phyloP scores from a whole-genome alignment of 768 basidiomycete genomes.

The Suillus lakei region DNA sequence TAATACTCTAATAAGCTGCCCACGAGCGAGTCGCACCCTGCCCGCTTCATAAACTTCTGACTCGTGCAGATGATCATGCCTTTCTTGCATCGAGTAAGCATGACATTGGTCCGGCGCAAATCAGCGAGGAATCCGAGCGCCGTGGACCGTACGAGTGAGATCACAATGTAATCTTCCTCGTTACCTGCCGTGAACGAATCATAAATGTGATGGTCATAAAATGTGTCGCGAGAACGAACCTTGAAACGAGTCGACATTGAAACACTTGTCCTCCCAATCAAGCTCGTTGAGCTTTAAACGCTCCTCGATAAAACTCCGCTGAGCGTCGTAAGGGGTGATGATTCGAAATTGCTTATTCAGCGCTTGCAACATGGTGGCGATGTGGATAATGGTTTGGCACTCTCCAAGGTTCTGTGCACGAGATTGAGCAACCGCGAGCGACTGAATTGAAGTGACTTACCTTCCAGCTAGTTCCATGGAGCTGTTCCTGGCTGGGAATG shows the following conservation, averaged over 20 bases:
- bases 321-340: slow-evolving; percentile 84
- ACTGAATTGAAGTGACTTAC: slow-evolving; percentile 26
- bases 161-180: slow-evolving; percentile 78
- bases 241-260: slow-evolving; percentile 84
- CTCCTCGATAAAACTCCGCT: slow-evolving; percentile 63
- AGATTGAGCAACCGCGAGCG: background rate
- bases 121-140: slow-evolving; percentile 72
- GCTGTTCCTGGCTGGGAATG: slow-evolving; percentile 45
- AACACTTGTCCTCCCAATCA: slow-evolving; percentile 69
- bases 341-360: slow-evolving; percentile 58
- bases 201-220: slow-evolving; percentile 4
- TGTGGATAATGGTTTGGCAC: slow-evolving; percentile 54
- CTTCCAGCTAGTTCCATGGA: slow-evolving; percentile 43
- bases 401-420: slow-evolving; percentile 62
- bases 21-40: slow-evolving; percentile 52
- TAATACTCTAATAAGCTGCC: slow-evolving; percentile 43
- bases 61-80: slow-evolving; percentile 80
- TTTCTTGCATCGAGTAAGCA: slow-evolving; percentile 80
- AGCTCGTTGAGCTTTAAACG: slow-evolving; percentile 54
- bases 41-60: slow-evolving; percentile 59
- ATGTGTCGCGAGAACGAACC: slow-evolving; percentile 45
- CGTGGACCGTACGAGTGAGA: slow-evolving; percentile 69
- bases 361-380: slow-evolving; percentile 61
- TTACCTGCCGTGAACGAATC: slow-evolving; percentile 55
- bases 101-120: slow-evolving; percentile 79